phyloP scores from a whole-genome alignment of 2,329 filamentous ascomycete genomes.

The Orbilia javanica region DNA sequence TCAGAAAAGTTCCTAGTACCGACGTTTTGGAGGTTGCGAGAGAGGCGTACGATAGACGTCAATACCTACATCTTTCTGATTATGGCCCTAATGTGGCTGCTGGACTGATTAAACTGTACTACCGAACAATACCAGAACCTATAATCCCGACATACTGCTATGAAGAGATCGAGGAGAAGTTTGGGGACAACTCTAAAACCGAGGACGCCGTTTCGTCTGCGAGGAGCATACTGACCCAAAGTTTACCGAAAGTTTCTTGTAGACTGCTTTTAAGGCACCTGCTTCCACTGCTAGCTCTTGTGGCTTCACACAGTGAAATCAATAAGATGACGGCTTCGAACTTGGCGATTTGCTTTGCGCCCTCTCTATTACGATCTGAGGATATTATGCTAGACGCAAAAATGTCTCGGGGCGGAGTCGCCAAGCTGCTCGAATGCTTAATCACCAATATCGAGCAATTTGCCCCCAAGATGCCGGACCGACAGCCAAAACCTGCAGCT shows the following conservation, averaged over 20 bases:
- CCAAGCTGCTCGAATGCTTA: conserved; percentile 68
- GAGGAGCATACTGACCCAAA: conserved; percentile 50
- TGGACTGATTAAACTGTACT: conserved; percentile 71
- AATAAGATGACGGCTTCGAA: conserved; percentile 72
- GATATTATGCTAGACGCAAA: conserved; percentile 71
- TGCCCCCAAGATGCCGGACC: conserved; percentile 59
- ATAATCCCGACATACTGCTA: conserved; percentile 70
- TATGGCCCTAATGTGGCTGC: conserved; percentile 71
- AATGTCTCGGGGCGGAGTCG: conserved; percentile 68
- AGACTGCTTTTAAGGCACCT: conserved; percentile 69
- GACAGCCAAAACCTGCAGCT: conserved; percentile 53
- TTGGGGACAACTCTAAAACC: conserved; percentile 30
- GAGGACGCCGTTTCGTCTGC: conserved; percentile 63
- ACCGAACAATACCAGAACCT: conserved; percentile 69
- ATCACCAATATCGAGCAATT: conserved; percentile 66
- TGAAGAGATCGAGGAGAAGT: conserved; percentile 66
- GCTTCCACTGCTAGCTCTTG: conserved; percentile 68
- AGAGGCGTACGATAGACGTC: conserved; percentile 71
- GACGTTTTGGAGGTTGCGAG: conserved; percentile 69
- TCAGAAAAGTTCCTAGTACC: conserved; percentile 70
- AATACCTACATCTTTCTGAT: conserved; percentile 70
- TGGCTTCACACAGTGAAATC: conserved; percentile 67
- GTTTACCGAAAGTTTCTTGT: conserved; percentile 66
- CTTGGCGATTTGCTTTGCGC: conserved; percentile 70
- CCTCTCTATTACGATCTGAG: conserved; percentile 69